Base-by-base conservation (phyloP, 2,329 filamentous ascomycete species). In the Apiospora marii region DNA sequence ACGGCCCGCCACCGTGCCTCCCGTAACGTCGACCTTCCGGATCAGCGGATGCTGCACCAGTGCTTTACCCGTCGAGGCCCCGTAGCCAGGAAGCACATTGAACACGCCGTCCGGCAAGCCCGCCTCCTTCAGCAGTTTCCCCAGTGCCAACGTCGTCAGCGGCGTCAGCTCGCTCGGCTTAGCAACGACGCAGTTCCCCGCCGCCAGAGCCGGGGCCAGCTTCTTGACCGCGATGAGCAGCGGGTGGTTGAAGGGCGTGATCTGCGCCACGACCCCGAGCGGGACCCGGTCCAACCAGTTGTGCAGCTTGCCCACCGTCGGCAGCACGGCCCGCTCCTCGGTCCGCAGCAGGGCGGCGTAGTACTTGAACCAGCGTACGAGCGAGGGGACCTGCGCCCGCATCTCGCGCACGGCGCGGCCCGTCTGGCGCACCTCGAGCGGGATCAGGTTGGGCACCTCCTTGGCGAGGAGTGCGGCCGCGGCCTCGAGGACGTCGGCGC, bases 11-110 rank as follows among this genome's bases (percentile, higher is more conserved):
- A 84, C 83, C 30, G 92, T 94, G n/a, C 92, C 92, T 61, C 93
- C 92, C 49, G 92, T 94, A 77, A 95, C 91, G 76, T 93, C 92
- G 72, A 94, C 88, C 84, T 94, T 94, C 81, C 89, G 83, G 2
- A 88, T 82, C 2, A 86, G 80, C 1, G 81, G 80, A 72, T 88
- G 92, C 41, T 87, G 81, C 16, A 87, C 87, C 4, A 91, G 84
- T 0, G 85, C 84, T n/a, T 82, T 84, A 13, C 88, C 89, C 0
- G 89, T 91, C 0, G 83, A 83, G 0, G 78, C 73, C 1, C 90
- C 90, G 34, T 86, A 84, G 0, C 90, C 90, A 0, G 86, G 86
- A 0, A 92, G 78, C 3, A 94, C 87, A 79, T 88, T 91, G 79
- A 93, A 86, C 24, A 93, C 92, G 75, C 92, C 92, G 71, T 91